Base-by-base conservation (phyloP, 371 early-diverging fungal species). In the Apophysomyces ossiformis region DNA sequence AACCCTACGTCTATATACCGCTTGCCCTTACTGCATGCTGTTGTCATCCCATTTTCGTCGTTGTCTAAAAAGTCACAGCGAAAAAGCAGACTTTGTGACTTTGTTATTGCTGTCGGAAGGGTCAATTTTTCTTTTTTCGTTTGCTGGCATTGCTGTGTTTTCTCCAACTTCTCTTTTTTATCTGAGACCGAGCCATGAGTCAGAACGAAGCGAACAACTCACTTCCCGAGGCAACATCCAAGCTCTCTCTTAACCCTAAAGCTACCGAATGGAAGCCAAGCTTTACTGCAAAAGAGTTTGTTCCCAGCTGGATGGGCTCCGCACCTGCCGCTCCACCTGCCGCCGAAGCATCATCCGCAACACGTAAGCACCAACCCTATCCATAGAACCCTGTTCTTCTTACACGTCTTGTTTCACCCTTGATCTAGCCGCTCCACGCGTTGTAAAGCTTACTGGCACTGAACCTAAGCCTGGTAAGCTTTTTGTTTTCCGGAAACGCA, bases 201-300 rank as follows among this genome's bases (percentile, higher is more conserved):
- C 69, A 72, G 45, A 60, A 72, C 63, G 44, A 45, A 35, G 54
- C 54, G 54, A 50, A 50, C 35, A 65, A 72, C 35, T 63, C 60
- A 15, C 68, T 74, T 56, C 62, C 68, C 36, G 44, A 74, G 32
- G 70, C 67, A 47, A 64, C 70, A 32, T 66, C 69, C 5, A 70
- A 70, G 67, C 54, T 76, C 32, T 69, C 70, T 15, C 64, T 76
- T 18, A 76, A 76, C 62, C 76, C 76, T 7, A 70, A 72, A 18
- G 76, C 76, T 5, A 32, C 61, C 7, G 72, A 72, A 68, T 76
- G 76, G 76, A 76, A 72, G 70, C 76, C 76, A 56, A 76, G 60
- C 61, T 68, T 72, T 47, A 46, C 60, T 15, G 76, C 76, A 37
- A 70, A 69, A 57, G 70, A 65, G 35, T 76, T 76, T 41, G 72